Conservation (phyloP, 345 rosid genomes). For the Eutrema yunnanense region DNA sequence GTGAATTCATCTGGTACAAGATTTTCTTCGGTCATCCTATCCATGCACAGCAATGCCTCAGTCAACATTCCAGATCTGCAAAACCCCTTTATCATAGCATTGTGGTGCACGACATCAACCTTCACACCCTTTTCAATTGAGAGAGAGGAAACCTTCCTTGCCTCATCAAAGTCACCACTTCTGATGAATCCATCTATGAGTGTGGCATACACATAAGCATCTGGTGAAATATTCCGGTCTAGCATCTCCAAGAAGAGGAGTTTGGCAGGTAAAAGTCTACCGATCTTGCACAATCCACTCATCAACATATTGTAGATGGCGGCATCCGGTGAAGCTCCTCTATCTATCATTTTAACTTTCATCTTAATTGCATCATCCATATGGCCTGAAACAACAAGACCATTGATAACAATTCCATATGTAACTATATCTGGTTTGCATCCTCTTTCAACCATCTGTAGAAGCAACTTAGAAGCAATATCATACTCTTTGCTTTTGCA, state of each 20-base stretch:
- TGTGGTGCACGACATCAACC: constrained; percentile 61
- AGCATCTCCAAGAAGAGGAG: constrained; percentile 70
- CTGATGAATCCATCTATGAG: constrained; percentile 72
- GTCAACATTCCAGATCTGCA: constrained; percentile 71
- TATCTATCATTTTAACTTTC: constrained; percentile 48
- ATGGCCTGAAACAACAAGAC: constrained; percentile 58
- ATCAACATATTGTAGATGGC: constrained; percentile 76
- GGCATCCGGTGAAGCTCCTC: constrained; percentile 69
- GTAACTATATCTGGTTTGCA: constrained; percentile 60
- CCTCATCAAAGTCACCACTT: constrained; percentile 55
- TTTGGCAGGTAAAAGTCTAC: constrained; percentile 60
- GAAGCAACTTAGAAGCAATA: constrained; percentile 48
- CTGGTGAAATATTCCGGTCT: constrained; percentile 53
- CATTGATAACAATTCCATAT: constrained; percentile 75
- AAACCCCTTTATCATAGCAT: constrained; percentile 84
- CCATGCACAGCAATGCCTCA: constrained; percentile 49
- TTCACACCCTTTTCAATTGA: constrained; percentile 49
- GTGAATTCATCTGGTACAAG: constrained; percentile 68
- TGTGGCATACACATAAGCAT: constrained; percentile 62
- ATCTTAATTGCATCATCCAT: constrained; percentile 59
- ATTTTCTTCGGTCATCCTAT: constrained; percentile 43
- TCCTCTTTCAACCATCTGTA: constrained; percentile 71
- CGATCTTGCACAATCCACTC: constrained; percentile 73
- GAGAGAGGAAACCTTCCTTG: constrained; percentile 47
- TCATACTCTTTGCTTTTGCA: constrained; percentile 43